phyloP scores from a whole-genome alignment of 371 early-diverging fungal species.

The Cladochytrium tenue region DNA sequence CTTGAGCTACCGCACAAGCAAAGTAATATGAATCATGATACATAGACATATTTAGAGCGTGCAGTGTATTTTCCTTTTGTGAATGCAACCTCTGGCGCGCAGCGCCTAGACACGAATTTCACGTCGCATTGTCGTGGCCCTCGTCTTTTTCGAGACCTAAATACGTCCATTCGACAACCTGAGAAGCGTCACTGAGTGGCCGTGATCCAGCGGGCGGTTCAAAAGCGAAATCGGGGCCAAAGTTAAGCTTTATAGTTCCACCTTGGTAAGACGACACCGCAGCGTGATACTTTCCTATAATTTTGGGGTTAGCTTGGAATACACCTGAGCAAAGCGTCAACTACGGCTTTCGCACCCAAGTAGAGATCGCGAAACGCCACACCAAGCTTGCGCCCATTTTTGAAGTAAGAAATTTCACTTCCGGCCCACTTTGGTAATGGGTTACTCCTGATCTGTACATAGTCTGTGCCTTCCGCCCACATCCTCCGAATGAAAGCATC shows the following conservation, averaged over 20 bases:
- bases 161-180: constrained; percentile 18
- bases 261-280: constrained; percentile 65
- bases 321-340: neutral
- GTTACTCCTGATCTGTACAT: constrained; percentile 34
- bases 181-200: constrained; percentile 14
- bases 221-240: constrained; percentile 63
- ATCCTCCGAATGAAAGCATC: constrained; percentile 34
- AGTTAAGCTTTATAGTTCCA: constrained; percentile 59
- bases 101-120: no score
- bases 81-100: no score
- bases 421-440: constrained; percentile 25
- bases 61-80: no score
- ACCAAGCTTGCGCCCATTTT: constrained; percentile 64
- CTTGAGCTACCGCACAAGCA: no score
- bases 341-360: constrained; percentile 35
- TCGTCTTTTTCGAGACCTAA: no score
- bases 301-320: neutral
- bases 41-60: no score
- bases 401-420: constrained; percentile 61
- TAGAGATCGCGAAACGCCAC: constrained; percentile 63
- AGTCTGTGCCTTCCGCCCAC: constrained; percentile 33
- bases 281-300: constrained; percentile 69
- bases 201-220: constrained; percentile 41
- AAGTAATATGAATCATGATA: no score
- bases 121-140: no score